Evolutionary conservation across 345 rosid species (phyloP).

Genomic region (Pugionium cornutum): DNA sequence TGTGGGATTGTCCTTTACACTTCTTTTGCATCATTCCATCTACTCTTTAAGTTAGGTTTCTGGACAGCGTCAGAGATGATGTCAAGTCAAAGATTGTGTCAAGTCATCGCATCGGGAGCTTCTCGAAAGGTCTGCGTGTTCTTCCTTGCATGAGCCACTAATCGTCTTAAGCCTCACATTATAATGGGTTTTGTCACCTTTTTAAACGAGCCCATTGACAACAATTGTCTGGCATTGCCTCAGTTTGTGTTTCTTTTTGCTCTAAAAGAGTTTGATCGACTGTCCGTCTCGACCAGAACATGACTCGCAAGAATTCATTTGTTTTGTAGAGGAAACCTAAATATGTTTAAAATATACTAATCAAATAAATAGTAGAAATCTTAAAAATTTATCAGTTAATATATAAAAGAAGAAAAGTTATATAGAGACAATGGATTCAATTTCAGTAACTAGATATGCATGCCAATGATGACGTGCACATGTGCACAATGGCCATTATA

Average conservation of each 20-base stretch:
- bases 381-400: not conserved
- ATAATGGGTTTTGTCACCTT: constrained; percentile 1
- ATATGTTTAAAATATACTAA: not conserved
- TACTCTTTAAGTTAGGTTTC: constrained; percentile 29
- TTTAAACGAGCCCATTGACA: not conserved
- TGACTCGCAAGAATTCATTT: not conserved
- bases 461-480: not conserved
- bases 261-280: too few relatives aligned
- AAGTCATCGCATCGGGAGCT: constrained; percentile 32
- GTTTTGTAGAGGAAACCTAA: not conserved
- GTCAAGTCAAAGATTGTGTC: constrained; percentile 40
- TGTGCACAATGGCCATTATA: constrained; percentile 8
- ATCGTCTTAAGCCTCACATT: not conserved
- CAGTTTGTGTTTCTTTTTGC: not conserved
- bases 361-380: not conserved
- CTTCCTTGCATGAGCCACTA: not conserved
- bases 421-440: not conserved
- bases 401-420: not conserved
- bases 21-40: constrained; percentile 31
- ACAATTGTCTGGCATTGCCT: not conserved
- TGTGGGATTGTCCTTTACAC: constrained; percentile 26
- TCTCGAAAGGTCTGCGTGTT: constrained; percentile 6
- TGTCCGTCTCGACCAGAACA: not conserved
- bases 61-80: constrained; percentile 30
- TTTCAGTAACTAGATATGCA: not conserved